Evolutionary conservation across 495 filamentous ascomycete species (phyloP), one percentile per base, ranked within the genome.

Genomic region (Xanthoparmelia taractica): DNA sequence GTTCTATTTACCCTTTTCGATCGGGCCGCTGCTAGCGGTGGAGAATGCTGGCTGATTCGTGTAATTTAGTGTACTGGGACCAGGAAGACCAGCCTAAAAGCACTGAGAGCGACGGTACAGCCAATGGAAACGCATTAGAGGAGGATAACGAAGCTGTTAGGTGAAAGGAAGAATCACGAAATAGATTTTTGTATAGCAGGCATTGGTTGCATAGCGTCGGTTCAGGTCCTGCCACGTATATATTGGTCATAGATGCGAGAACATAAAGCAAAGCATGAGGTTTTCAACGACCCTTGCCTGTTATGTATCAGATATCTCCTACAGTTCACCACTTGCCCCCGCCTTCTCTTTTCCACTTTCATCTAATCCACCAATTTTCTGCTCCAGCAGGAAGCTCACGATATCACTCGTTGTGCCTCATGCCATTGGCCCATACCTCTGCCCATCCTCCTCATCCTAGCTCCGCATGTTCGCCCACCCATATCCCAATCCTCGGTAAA

Each of bases 31-130:
- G 33, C 45, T 47, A 12, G 11, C 36, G 29, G 23, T n/a, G 7
- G 17, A 45, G 11, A 8, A 15, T 18, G 20, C 50, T 57, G 37
- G 45, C 60, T 27, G n/a, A 7, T 33, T 25, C 15, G 10, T 2
- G 17, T 18, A n/a, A n/a, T n/a, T n/a, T n/a, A 63, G 60, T 63
- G 7, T 63, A 63, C 25, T 63, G 60, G 60, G 60, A 63, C 10
- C 43, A 63, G 34, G 27, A 63, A 25, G 52, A 57, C 56, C 15
- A 33, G 13, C 17, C 38, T 2, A 33, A 18, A 12, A 18, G 12
- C 11, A n/a, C 38, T 23, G 8, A 27, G 10, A 25, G 38, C 33
- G 48, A 27, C 36, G 11, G 25, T 10, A n/a, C 31, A 48, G 47
- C 31, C 18, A 23, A 62, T 20, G 60, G 47, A 11, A 17, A 34